Percentiles rank a stretch among this genome's conserved stretches.
phyloP scores from a whole-genome alignment of 2,329 filamentous ascomycete genomes.

The Fulvia fulva region DNA sequence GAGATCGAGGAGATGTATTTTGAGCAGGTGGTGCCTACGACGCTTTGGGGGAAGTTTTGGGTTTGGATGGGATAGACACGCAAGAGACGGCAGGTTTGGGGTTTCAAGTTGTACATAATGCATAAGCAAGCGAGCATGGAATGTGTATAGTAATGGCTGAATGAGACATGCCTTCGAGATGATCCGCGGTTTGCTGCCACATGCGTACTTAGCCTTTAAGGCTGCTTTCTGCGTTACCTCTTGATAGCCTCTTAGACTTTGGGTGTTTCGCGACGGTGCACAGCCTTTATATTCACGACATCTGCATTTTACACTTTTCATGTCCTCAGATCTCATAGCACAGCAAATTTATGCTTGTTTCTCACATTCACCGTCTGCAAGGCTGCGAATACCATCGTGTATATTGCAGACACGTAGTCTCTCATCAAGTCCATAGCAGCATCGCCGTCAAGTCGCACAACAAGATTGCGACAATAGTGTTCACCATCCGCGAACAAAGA shows the following conservation, averaged over 20 bases:
- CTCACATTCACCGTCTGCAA: background rate
- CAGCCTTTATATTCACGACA: background rate
- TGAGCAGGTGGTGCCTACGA: constrained; percentile 31
- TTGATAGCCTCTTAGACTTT: background rate
- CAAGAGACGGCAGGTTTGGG: background rate
- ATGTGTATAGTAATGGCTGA: background rate
- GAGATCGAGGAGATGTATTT: constrained; percentile 35
- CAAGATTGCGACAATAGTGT: background rate
- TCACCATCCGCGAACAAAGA: background rate
- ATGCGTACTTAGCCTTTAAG: too few relatives aligned
- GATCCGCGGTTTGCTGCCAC: too few relatives aligned
- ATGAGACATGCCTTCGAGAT: background rate
- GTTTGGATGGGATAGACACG: constrained; percentile 22
- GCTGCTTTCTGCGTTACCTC: background rate
- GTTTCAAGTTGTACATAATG: background rate
- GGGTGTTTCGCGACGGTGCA: background rate
- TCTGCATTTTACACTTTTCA: background rate
- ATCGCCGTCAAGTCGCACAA: background rate
- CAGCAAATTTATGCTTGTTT: background rate
- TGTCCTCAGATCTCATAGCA: background rate
- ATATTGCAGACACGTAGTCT: background rate
- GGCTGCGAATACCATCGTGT: too few relatives aligned
- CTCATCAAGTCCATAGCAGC: background rate
- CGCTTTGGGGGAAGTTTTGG: constrained; percentile 32
- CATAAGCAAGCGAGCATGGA: background rate